phyloP scores from a whole-genome alignment of 352 stramenopile genomes.

The Proteromonas lacertae region DNA sequence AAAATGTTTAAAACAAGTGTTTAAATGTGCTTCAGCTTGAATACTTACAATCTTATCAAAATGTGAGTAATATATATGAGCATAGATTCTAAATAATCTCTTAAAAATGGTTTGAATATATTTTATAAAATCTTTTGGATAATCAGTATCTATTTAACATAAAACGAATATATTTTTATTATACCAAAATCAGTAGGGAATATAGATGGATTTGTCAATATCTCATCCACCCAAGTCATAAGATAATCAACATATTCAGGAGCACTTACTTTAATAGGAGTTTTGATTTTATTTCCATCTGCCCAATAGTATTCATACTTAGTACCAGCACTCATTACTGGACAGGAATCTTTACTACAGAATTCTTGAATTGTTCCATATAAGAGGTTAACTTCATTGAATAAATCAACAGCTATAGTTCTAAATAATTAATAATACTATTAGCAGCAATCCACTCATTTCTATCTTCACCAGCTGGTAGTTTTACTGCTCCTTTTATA shows the following conservation, averaged over 20 bases:
- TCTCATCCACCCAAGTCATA: constrained; percentile 47
- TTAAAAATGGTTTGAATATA: constrained; percentile 58
- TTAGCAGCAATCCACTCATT: constrained; percentile 64
- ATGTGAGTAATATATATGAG: constrained; percentile 66
- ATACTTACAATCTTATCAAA: constrained; percentile 50
- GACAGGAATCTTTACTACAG: neutral
- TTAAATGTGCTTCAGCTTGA: constrained; percentile 53
- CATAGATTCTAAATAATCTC: constrained; percentile 60
- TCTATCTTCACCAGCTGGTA: constrained; percentile 20
- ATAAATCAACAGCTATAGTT: constrained; percentile 46
- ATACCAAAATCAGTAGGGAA: constrained; percentile 22
- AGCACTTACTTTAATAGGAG: constrained; percentile 21
- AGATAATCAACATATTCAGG: constrained; percentile 59
- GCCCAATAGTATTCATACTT: constrained; percentile 57
- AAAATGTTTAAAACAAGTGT: constrained; percentile 80
- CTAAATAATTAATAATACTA: constrained; percentile 14
- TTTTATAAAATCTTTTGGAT: constrained; percentile 34
- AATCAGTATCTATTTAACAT: constrained; percentile 12
- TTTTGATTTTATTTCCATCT: constrained; percentile 25
- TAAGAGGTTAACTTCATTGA: constrained; percentile 61
- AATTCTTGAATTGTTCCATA: constrained; percentile 32
- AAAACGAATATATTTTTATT: neutral
- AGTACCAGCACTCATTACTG: neutral
- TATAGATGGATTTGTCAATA: constrained; percentile 30
- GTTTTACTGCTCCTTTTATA: constrained; percentile 9